Conservation (phyloP, 2,329 filamentous ascomycete genomes). For the Colletotrichum sp. region DNA sequence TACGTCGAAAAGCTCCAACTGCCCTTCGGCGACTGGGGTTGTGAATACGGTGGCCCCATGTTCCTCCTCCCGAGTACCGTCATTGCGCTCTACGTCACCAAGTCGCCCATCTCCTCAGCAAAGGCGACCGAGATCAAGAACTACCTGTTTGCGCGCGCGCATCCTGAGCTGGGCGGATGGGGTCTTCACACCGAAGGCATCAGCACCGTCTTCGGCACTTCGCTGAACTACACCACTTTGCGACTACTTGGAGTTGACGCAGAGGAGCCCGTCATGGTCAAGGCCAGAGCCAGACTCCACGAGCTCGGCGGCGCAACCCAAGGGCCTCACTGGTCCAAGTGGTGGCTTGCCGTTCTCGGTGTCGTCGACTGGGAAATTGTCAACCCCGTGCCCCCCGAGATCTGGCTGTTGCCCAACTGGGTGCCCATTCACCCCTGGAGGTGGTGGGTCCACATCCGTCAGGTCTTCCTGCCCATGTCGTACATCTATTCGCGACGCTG, state of each 20-base stretch:
- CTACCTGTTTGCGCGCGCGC: constrained; percentile 85
- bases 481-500: constrained; percentile 87
- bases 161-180: constrained; percentile 94
- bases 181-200: constrained; percentile 94
- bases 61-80: constrained; percentile 89
- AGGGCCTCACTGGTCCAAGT: constrained; percentile 95
- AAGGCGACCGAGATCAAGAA: constrained; percentile 89
- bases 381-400: constrained; percentile 90
- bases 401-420: constrained; percentile 94
- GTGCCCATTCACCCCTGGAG: constrained; percentile 87
- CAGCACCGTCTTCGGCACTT: constrained; percentile 88
- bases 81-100: constrained; percentile 86
- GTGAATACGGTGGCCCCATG: constrained; percentile 97
- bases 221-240: constrained; percentile 84
- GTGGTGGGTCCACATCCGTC: constrained; percentile 99
- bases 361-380: constrained; percentile 90
- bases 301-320: constrained; percentile 84
- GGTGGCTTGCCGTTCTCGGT: constrained; percentile 87
- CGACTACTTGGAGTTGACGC: constrained; percentile 83
- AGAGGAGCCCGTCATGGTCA: constrained; percentile 84
- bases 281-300: constrained; percentile 82
- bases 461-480: constrained; percentile 92
- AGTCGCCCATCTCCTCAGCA: constrained; percentile 81
- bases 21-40: constrained; percentile 90
- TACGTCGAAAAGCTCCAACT: constrained; percentile 94